A percentile compares a stretch with the other conserved stretches of the same genome.
Evolutionary conservation across 257 asterid species (phyloP).

Genomic region (Gardenia jasminoides): DNA sequence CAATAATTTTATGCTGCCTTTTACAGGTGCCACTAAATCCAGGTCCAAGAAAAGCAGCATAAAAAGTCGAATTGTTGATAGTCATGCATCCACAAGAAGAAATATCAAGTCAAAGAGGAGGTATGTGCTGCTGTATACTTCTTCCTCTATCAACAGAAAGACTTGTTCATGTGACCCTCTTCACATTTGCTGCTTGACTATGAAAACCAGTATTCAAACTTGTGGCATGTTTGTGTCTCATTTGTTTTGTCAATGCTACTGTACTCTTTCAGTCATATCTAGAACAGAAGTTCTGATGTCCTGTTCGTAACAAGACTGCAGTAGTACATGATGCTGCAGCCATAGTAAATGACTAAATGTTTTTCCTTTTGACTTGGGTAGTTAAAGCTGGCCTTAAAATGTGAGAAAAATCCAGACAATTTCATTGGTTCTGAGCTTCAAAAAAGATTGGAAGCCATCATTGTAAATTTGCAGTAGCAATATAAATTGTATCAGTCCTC

Average conservation of each 20-base stretch:
- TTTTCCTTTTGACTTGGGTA: background rate
- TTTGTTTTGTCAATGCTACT: background rate
- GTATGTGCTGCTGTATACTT: slow-evolving; percentile 26
- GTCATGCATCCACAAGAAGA: slow-evolving; percentile 41
- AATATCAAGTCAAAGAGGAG: slow-evolving; percentile 45
- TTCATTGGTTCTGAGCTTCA: background rate
- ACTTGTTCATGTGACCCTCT: background rate
- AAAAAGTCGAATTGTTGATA: slow-evolving; percentile 29
- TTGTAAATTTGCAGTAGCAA: no score
- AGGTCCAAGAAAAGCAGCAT: slow-evolving; percentile 43
- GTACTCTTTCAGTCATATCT: background rate
- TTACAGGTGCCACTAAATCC: slow-evolving; percentile 63
- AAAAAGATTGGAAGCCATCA: background rate
- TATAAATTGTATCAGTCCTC: no score
- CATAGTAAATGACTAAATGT: background rate
- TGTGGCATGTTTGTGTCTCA: background rate
- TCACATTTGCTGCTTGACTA: background rate
- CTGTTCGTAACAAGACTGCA: background rate
- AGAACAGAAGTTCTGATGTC: background rate
- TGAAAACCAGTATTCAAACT: background rate
- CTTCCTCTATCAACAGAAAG: background rate
- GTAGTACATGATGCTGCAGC: background rate
- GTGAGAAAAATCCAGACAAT: background rate
- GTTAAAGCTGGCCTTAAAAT: background rate
- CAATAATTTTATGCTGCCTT: slow-evolving; percentile 4